A percentile compares a stretch with the other conserved stretches of the same genome.
Evolutionary conservation across 768 basidiomycete species (phyloP).

Genomic region (Phanerochaete carnosa): DNA sequence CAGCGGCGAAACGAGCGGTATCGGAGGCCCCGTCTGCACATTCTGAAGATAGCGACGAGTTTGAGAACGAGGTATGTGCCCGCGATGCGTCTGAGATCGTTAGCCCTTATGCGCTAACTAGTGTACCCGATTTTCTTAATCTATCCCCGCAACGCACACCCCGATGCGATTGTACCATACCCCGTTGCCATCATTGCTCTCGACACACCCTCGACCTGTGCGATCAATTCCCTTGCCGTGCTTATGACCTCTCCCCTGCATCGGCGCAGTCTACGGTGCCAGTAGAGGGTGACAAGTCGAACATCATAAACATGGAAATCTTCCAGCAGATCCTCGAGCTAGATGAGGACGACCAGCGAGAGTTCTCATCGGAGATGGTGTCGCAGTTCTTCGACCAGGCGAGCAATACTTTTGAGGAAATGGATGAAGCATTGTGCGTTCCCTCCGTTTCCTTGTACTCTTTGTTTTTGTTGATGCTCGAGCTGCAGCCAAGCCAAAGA

Average conservation of each 20-base stretch:
- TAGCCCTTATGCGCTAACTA: not conserved
- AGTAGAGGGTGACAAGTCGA: not conserved
- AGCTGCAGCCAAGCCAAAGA: constrained; percentile 50
- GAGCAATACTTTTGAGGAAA: constrained; percentile 65
- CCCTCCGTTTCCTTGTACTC: constrained; percentile 8
- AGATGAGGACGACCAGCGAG: constrained; percentile 75
- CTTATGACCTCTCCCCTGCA: not conserved
- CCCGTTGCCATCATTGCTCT: not conserved
- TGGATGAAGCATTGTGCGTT: constrained; percentile 79
- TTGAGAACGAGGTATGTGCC: not conserved
- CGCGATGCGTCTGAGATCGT: not conserved
- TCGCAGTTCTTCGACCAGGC: constrained; percentile 82
- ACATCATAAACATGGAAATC: constrained; percentile 67
- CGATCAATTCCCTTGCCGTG: not conserved
- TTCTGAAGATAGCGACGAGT: not conserved
- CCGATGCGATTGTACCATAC: not conserved
- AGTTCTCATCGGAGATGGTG: constrained; percentile 80
- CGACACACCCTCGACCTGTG: not conserved
- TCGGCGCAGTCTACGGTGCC: not conserved
- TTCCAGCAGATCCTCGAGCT: constrained; percentile 89
- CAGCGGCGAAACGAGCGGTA: not conserved
- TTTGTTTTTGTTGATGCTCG: constrained; percentile 10
- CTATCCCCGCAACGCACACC: not conserved
- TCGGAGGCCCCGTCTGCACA: not conserved
- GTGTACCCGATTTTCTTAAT: not conserved